Evolutionary conservation across 257 asterid genomes (phyloP).

Genomic region (Forsythia viridissima): DNA sequence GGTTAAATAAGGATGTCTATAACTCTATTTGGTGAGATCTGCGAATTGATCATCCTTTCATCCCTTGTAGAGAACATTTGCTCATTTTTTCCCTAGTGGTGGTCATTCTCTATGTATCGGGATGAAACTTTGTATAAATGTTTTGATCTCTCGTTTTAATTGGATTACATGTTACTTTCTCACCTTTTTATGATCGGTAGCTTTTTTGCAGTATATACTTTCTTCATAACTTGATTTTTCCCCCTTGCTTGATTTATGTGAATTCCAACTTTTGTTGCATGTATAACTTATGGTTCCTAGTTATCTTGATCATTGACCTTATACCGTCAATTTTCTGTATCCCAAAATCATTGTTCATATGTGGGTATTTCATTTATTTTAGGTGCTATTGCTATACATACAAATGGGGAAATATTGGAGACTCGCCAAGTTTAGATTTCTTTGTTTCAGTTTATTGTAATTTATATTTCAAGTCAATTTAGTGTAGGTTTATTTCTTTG

Average conservation of each 20-base stretch:
- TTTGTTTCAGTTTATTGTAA: too few relatives aligned
- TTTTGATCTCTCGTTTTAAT: constrained; percentile 4
- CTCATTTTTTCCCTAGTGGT: constrained; percentile 33
- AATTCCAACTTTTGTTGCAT: background rate
- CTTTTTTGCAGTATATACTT: background rate
- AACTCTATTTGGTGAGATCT: background rate
- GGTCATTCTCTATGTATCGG: constrained; percentile 47
- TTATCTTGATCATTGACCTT: too few relatives aligned
- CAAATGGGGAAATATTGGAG: too few relatives aligned
- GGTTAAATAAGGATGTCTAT: constrained; percentile 4
- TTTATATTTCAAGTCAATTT: too few relatives aligned
- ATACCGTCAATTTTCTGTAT: too few relatives aligned
- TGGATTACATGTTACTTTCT: background rate
- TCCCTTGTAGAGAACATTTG: constrained; percentile 39
- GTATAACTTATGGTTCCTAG: background rate
- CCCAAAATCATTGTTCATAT: too few relatives aligned
- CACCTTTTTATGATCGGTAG: background rate
- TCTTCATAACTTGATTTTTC: background rate
- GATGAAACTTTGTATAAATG: constrained; percentile 55
- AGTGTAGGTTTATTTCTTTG: too few relatives aligned
- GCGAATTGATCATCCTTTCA: constrained; percentile 24
- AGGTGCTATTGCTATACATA: too few relatives aligned
- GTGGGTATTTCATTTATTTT: too few relatives aligned
- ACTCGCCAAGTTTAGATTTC: too few relatives aligned
- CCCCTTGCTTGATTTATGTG: background rate